Evolutionary conservation across 2,329 filamentous ascomycete species (phyloP).

Genomic region (Xylariaceae sp.): DNA sequence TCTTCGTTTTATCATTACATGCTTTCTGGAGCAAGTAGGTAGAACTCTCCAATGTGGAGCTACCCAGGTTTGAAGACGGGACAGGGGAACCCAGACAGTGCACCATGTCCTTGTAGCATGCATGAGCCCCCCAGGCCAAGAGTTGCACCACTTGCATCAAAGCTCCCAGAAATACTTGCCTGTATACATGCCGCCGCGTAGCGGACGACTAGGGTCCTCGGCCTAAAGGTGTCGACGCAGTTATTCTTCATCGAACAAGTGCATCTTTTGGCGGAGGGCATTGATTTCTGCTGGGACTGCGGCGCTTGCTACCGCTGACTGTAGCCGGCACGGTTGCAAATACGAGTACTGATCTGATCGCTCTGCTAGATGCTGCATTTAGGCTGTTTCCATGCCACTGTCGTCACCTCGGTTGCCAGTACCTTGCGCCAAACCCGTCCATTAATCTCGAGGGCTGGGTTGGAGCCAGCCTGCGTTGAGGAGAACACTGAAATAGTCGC

Average conservation of each 20-base stretch:
- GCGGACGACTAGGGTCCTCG: slow-evolving; percentile 9
- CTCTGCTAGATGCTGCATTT: slow-evolving; percentile 3
- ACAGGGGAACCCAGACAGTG: slow-evolving; percentile 24
- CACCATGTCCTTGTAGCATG: slow-evolving; percentile 28
- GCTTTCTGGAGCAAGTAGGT: neutral
- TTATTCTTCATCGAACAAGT: slow-evolving; percentile 7
- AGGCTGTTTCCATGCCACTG: neutral
- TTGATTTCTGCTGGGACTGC: neutral
- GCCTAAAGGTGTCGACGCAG: neutral
- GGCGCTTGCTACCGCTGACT: neutral
- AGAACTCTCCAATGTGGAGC: slow-evolving; percentile 12
- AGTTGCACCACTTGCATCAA: slow-evolving; percentile 27
- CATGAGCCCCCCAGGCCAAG: slow-evolving; percentile 27
- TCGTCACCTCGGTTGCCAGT: neutral
- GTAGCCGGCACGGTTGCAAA: neutral
- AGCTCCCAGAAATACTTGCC: slow-evolving; percentile 11
- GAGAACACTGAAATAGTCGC: neutral
- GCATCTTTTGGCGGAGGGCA: slow-evolving; percentile 5
- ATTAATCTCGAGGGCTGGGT: neutral
- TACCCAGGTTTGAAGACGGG: slow-evolving; percentile 4
- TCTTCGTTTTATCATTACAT: neutral
- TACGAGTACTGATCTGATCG: slow-evolving; percentile 8
- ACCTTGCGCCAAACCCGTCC: neutral
- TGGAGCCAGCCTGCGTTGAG: neutral
- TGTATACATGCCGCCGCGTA: slow-evolving; percentile 12